Base-by-base conservation (phyloP, 2,329 filamentous ascomycete species). In the Penicillium sclerotigenum region DNA sequence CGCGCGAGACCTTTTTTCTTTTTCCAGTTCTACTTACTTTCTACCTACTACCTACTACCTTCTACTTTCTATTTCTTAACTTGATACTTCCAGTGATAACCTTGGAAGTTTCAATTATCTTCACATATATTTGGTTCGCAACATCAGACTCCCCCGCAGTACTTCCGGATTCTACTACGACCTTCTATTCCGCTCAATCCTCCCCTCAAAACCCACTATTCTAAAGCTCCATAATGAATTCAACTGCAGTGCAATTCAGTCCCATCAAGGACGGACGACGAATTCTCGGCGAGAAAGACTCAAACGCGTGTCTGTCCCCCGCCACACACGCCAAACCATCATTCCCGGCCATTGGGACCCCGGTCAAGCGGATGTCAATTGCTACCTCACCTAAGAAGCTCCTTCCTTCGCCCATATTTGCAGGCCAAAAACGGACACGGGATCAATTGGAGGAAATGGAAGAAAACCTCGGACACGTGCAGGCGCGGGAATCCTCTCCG, bases 401-500 rank as follows among this genome's bases (percentile, higher is more conserved):
- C 20, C 66, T 71, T 1, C 69, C 70, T 4, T 70, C 72, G 40
- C 66, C 67, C 7, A 61, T 65, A 18, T 70, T 74, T 60, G 69
- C 69, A 34, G 74, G 73, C 8, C 73, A 75, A 62, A 77, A 77
- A 63, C 67, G 74, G 34, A 67, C 71, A 40, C 75, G 75, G 57
- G 69, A 73, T 38, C 71, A 76, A 55, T 68, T 75, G 47, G 70
- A 74, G 5, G 64, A 68, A 46, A 56, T 54, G 22, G 66, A 65
- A 31, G 52, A 61, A 54, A 63, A 65, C 52, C 64, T 61, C 48
- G 59, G 60, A 54, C 57, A 55, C 46, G 43, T 54, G 53, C 60
- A 64, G 58, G n/a, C 26, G 43, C 64, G 45, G 59, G 58, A 47
- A 56, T 56, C 38, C 52, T 52, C 52, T 33, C 34, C 33, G 40